phyloP scores from a whole-genome alignment of 768 basidiomycete species.

The Lactarius pseudohatsudake region DNA sequence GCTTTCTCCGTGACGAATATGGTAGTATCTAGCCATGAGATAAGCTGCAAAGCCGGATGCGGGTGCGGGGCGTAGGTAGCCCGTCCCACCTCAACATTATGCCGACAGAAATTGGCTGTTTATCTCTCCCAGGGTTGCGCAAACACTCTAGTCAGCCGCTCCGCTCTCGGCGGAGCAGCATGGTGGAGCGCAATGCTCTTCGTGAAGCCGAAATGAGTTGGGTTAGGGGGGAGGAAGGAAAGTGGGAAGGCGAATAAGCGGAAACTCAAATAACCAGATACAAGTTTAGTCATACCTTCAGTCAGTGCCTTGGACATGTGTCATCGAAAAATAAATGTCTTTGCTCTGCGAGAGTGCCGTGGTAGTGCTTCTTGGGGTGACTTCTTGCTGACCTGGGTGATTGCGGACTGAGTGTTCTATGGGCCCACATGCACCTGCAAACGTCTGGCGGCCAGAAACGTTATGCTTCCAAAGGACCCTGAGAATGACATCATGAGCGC shows the following conservation, averaged over 20 bases:
- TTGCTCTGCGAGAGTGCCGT: background rate
- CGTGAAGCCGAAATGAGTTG: constrained; percentile 5
- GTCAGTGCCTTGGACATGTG: background rate
- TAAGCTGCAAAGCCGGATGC: background rate
- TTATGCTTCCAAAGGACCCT: background rate
- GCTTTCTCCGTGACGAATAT: constrained; percentile 4
- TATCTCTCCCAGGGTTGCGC: background rate
- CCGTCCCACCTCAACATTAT: background rate
- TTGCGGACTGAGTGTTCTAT: background rate
- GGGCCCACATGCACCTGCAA: background rate
- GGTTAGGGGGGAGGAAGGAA: background rate
- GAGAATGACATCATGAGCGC: background rate
- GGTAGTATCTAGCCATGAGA: background rate
- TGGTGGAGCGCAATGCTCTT: background rate
- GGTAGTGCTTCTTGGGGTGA: background rate
- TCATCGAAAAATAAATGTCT: background rate
- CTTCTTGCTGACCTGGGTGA: background rate
- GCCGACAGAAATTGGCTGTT: background rate
- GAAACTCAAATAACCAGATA: constrained; percentile 1
- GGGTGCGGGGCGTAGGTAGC: background rate
- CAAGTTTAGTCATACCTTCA: background rate
- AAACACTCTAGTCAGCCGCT: background rate
- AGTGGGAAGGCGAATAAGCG: background rate
- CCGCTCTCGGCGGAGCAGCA: constrained; percentile 1
- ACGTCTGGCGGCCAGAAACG: background rate